Evolutionary conservation across 2,329 filamentous ascomycete genomes (phyloP).

Genomic region (Penicillium aurantiogriseum): DNA sequence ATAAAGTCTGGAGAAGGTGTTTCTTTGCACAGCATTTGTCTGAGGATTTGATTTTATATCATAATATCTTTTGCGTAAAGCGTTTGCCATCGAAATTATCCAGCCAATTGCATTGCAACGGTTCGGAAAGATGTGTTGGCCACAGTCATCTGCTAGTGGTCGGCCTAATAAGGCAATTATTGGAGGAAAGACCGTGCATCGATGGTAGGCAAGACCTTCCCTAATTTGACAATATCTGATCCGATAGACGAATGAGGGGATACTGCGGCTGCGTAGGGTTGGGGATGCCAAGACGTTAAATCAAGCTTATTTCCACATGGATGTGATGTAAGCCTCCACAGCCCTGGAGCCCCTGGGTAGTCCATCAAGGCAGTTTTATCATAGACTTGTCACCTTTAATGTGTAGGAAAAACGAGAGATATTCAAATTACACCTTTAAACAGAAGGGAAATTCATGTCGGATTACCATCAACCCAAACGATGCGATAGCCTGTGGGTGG

Average conservation of each 20-base stretch:
- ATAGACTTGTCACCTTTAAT: rapidly evolving
- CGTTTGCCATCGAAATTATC: slow-evolving; percentile 1
- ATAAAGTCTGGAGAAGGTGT: slow-evolving; percentile 18
- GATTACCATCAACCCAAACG: not conserved
- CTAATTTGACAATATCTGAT: slow-evolving; percentile 2
- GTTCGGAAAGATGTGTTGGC: not conserved
- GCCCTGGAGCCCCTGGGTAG: not conserved
- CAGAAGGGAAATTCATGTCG: not conserved
- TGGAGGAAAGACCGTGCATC: not conserved
- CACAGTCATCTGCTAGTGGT: not conserved
- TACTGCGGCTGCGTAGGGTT: not conserved
- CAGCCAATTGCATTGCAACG: slow-evolving; percentile 14
- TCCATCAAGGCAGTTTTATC: not conserved
- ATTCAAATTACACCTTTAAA: no score
- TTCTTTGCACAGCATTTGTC: not conserved
- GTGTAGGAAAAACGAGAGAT: not conserved
- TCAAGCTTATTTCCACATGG: slow-evolving; percentile 18
- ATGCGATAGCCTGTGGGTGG: slow-evolving; percentile 8
- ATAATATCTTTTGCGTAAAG: slow-evolving; percentile 23
- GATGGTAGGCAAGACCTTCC: not conserved
- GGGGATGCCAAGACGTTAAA: slow-evolving; percentile 5
- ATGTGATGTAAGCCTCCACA: slow-evolving; percentile 5
- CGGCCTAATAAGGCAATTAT: slow-evolving; percentile 4
- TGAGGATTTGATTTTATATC: slow-evolving; percentile 2
- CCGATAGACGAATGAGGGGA: not conserved